Conservation (phyloP, 352 stramenopile genomes). For the Globisporangium uncinulatum region DNA sequence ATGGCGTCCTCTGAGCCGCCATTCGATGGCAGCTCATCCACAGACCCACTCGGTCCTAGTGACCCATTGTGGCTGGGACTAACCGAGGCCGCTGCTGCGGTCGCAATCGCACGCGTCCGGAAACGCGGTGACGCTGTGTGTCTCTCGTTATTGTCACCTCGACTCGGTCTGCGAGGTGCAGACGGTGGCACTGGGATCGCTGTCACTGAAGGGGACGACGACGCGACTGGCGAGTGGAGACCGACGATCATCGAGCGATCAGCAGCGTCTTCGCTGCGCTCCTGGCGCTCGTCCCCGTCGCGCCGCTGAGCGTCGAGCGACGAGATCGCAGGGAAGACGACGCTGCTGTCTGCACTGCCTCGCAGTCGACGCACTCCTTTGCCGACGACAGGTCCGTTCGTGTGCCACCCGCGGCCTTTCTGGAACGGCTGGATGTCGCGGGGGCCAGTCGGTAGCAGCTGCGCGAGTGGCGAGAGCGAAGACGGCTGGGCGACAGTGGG, state of each 20-base stretch:
- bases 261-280: neutral
- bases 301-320: neutral
- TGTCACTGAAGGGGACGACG: constrained; percentile 15
- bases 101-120: constrained; percentile 18
- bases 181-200: constrained; percentile 21
- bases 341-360: constrained; percentile 14
- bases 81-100: constrained; percentile 7
- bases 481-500: constrained; percentile 3
- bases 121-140: constrained; percentile 18
- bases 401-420: constrained; percentile 58
- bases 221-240: neutral
- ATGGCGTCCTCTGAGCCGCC: neutral
- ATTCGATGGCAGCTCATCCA: neutral
- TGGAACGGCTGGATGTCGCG: constrained; percentile 68
- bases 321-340: constrained; percentile 45
- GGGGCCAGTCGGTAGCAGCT: constrained; percentile 54
- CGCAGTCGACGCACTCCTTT: constrained; percentile 19
- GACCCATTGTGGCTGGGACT: neutral
- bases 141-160: constrained; percentile 20
- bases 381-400: constrained; percentile 30
- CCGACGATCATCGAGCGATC: neutral
- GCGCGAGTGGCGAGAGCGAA: constrained; percentile 49
- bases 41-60: neutral
- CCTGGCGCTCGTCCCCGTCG: constrained; percentile 11
- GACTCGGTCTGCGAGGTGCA: constrained; percentile 15